phyloP scores from a whole-genome alignment of 208 protist genomes.

The Porcisia deanei region DNA sequence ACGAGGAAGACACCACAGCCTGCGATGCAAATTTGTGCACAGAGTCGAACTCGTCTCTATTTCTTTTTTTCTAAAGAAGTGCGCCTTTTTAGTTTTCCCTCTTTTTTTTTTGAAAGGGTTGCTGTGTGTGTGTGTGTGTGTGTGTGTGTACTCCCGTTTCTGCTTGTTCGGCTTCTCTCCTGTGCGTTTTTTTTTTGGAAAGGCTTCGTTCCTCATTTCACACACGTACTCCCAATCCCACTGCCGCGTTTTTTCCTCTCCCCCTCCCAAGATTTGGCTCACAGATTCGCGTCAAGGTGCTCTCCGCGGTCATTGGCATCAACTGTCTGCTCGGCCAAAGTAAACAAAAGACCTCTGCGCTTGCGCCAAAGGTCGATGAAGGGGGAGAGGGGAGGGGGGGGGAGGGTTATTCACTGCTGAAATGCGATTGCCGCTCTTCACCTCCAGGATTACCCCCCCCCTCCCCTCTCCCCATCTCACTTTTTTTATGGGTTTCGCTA shows the following conservation, averaged over 20 bases:
- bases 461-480: background rate
- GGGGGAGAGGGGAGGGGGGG: background rate
- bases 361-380: background rate
- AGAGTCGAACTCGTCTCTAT: background rate
- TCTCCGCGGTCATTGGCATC: background rate
- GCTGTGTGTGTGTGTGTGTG: constrained; percentile 1
- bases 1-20: background rate
- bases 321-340: too few relatives aligned
- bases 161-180: background rate
- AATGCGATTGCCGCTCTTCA: background rate
- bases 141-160: too few relatives aligned
- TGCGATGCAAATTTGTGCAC: background rate
- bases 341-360: background rate
- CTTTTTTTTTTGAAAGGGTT: background rate
- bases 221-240: background rate
- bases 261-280: too few relatives aligned
- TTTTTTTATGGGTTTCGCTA: background rate
- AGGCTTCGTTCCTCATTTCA: background rate
- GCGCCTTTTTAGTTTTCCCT: background rate
- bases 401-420: background rate
- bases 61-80: background rate
- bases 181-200: background rate
- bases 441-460: background rate
- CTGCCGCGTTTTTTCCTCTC: background rate
- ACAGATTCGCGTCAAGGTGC: background rate